Percentiles rank a stretch among this genome's conserved stretches.
Conservation (phyloP, 1,284 basidiomycete species). For the Tremellales sp. region DNA sequence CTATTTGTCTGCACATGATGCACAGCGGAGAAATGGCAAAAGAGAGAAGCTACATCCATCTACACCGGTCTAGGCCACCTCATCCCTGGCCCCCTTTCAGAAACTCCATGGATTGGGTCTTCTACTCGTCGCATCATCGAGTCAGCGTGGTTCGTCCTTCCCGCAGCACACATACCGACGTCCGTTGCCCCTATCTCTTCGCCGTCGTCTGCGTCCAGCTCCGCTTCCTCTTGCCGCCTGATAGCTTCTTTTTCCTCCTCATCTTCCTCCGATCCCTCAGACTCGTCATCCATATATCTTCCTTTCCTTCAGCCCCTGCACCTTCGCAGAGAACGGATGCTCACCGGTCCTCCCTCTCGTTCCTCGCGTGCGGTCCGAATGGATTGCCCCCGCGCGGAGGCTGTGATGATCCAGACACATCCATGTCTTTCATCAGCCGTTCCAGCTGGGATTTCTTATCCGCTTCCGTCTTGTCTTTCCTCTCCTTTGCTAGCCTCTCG, state of each 20-base stretch:
- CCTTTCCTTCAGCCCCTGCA: not conserved
- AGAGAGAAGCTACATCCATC: not conserved
- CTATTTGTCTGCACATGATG: not conserved
- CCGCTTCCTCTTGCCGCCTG: conserved; percentile 44
- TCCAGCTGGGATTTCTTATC: conserved; percentile 69
- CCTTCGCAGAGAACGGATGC: not conserved
- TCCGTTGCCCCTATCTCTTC: conserved; percentile 30
- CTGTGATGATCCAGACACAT: conserved; percentile 50
- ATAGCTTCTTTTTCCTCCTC: conserved; percentile 59
- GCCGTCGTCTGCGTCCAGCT: conserved; percentile 50
- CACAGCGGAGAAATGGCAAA: not conserved
- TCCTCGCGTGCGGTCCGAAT: conserved; percentile 46
- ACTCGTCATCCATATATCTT: conserved; percentile 17
- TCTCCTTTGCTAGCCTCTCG: conserved; percentile 58
- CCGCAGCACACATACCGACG: conserved; percentile 11
- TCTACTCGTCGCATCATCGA: conserved; percentile 5
- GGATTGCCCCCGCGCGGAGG: conserved; percentile 30
- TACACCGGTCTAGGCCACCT: conserved; percentile 25
- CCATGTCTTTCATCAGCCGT: conserved; percentile 80
- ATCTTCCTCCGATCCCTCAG: conserved; percentile 27
- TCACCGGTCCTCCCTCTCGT: conserved; percentile 45
- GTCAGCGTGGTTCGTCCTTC: not conserved
- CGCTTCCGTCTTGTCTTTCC: conserved; percentile 58
- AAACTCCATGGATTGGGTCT: conserved; percentile 15
- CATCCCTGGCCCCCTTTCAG: conserved; percentile 11